phyloP scores from a whole-genome alignment of 371 early-diverging fungal genomes.

The Fennellomyces sp. region DNA sequence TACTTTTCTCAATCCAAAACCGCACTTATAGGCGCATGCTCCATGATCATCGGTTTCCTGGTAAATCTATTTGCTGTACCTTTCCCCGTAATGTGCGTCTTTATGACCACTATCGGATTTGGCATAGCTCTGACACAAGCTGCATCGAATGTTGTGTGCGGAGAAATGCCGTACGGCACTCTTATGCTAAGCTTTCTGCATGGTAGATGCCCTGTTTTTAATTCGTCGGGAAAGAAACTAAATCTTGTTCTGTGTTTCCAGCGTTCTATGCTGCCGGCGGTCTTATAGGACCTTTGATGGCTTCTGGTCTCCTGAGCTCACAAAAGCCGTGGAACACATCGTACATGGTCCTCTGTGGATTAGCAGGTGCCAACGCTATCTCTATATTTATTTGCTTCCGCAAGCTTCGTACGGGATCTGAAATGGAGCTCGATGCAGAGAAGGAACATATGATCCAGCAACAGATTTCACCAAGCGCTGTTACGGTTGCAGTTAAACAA shows the following conservation, averaged over 20 bases:
- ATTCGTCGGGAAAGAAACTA: no score
- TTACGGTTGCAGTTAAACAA: not conserved
- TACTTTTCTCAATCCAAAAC: constrained; percentile 17
- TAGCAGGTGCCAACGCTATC: constrained; percentile 15
- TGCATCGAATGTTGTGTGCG: constrained; percentile 24
- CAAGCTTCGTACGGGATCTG: constrained; percentile 11
- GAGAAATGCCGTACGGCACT: constrained; percentile 20
- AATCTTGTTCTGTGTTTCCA: not conserved
- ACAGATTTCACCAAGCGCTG: not conserved
- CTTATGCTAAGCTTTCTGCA: constrained; percentile 28
- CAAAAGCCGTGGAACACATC: constrained; percentile 23
- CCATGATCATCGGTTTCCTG: constrained; percentile 17
- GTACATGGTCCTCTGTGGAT: constrained; percentile 18
- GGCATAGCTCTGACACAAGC: constrained; percentile 23
- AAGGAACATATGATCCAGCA: constrained; percentile 1
- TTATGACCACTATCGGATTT: constrained; percentile 22
- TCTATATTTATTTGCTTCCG: constrained; percentile 10
- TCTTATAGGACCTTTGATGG: constrained; percentile 24
- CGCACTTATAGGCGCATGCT: constrained; percentile 15
- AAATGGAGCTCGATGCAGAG: constrained; percentile 14
- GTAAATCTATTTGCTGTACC: constrained; percentile 18
- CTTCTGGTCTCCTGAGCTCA: constrained; percentile 13
- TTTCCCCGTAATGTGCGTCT: constrained; percentile 24
- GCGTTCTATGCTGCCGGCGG: constrained; percentile 31
- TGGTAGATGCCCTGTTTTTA: constrained; percentile 26